Percentiles rank a stretch among this genome's conserved stretches.
Conservation (phyloP, 2,329 filamentous ascomycete genomes). For the Lachnellula hyalina region DNA sequence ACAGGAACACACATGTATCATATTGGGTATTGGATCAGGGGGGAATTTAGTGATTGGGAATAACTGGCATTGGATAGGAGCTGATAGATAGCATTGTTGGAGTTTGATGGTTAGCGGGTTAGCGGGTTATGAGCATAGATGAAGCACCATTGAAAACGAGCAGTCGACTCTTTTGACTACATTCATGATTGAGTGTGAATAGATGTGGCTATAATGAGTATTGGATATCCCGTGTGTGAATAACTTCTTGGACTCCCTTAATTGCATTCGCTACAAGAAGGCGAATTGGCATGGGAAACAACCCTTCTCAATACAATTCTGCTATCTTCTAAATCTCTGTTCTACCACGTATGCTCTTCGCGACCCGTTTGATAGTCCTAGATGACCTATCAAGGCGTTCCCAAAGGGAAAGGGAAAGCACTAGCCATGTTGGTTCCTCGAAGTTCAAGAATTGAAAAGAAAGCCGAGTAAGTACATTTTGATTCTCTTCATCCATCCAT, state of each 20-base stretch:
- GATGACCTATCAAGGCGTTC: too few species aligned
- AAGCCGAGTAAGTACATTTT: neutral
- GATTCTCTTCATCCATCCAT: neutral
- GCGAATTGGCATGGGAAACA: neutral
- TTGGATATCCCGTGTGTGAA: too few species aligned
- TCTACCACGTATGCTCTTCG: too few species aligned
- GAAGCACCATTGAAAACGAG: neutral
- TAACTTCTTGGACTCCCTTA: too few species aligned
- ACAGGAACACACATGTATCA: slow-evolving; percentile 1
- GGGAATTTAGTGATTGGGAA: neutral
- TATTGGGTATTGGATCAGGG: neutral
- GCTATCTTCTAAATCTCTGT: too few species aligned
- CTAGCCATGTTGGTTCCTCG: neutral
- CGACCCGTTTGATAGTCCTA: too few species aligned
- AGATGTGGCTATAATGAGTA: too few species aligned
- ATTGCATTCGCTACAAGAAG: too few species aligned
- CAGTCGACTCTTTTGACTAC: neutral
- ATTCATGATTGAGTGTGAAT: neutral
- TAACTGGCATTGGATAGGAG: slow-evolving; percentile 1
- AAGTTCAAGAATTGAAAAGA: neutral
- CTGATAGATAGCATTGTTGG: slow-evolving; percentile 1
- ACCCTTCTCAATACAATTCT: too few species aligned
- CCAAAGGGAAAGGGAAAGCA: neutral
- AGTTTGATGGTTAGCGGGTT: neutral
- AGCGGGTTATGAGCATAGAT: neutral